Evolutionary conservation across 1,139 yeast genomes (phyloP), one percentile per base, ranked within the genome.

Genomic region (Taphrina flavorubra): DNA sequence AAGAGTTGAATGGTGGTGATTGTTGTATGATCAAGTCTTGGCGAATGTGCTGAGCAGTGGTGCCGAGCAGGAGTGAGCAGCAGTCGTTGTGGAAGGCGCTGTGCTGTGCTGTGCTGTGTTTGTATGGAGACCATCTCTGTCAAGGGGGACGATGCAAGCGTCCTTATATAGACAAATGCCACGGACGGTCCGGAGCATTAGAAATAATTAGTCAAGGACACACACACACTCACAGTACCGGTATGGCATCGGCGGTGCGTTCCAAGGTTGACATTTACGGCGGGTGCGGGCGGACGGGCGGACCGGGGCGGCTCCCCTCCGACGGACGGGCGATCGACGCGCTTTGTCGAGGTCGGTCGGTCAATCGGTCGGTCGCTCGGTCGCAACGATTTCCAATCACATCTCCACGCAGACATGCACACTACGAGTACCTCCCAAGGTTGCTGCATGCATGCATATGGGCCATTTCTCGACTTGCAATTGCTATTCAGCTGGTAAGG

Each of bases 151-250:
- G 36, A 20, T 49, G 53, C 36, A 49, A 18, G 53, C 31, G 36
- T 49, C 53, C 36, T 49, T 46, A 46, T 46, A 46, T 46, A 18
- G 10, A 25, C 31, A 25, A 25, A 25, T 25, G 31, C 31, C 31
- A 25, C 31, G 31, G 31, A 25, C 31, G 31, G 31, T 25, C 31
- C 31, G 31, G 31, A 25, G 31, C 31, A 46, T 46, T 46, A 11
- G 34, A 49, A 20, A 49, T 49, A 11, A 49, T 49, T 49, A 49
- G 53, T 49, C 53, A 49, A 25, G 31, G 31, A 25, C 31, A 25
- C 31, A 4, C 31, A 25, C 31, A 25, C 31, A 25, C 31, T 2
- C 31, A 25, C 31, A 25, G 4, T 2, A 25, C 31, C 31, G 4
- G 31, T 4, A 25, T n/a, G 31, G 31, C 31, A 25, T 25, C 31